Evolutionary conservation across 768 basidiomycete genomes (phyloP), one percentile per base, ranked within the genome.

Genomic region (Hericium erinaceus): DNA sequence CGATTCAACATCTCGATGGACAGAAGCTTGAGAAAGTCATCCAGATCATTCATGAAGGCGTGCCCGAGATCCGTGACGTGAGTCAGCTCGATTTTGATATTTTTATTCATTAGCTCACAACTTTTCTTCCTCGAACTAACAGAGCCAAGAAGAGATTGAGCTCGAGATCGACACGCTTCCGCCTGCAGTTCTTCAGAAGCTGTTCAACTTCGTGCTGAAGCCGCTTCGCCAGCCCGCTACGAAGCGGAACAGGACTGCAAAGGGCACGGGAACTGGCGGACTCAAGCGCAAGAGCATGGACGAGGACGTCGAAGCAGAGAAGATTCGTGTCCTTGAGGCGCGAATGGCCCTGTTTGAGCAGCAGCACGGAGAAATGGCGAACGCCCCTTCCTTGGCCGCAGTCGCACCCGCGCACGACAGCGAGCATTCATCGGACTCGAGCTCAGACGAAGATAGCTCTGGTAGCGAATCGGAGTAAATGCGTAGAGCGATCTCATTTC

Each of bases 111-210:
- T 48, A 39, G 39, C 56, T 37, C 60, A 18, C 46, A 59, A 33
- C n/a, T 33, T 38, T 57, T 58, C 66, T 13, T 59, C 28, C 54
- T 62, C n/a, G 44, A 61, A 56, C 50, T 9, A 22, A 55, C 75
- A 93, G 91, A 93, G 91, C 71, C 89, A 88, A 49, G 93, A 98
- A 72, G 97, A 99, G 75, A 98, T 99, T 66, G 97, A 99, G 71
- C 82, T 99, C 46, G 97, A 99, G 72, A 98, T 99, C 67, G 97
- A 98, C 67, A 76, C 84, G 41, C 77, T 99, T 37, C 95, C 97
- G 52, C 78, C 89, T 7, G 71, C 80, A 33, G 95, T 97, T 48
- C 82, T 98, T 55, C 88, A 89, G 55, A 92, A 92, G 73, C 80
- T 99, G 28, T 99, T 98, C 77, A 95, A 95, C 73, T 93, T 91